Base-by-base conservation (phyloP, 805 yeast species). In the Sungouiella blattae region DNA sequence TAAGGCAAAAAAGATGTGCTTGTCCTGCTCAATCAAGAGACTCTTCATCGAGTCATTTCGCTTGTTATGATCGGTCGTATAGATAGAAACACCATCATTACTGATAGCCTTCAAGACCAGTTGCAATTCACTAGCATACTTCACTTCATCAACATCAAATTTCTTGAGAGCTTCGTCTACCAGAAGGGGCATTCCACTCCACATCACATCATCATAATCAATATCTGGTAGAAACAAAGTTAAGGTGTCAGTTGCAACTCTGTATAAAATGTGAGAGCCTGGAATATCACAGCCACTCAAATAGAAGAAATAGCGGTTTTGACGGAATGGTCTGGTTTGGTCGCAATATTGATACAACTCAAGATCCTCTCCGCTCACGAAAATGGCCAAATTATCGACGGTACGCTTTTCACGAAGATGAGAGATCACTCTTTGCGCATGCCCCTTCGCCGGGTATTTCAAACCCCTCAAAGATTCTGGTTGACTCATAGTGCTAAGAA, bases 101-200 rank as follows among this genome's bases (percentile, higher is more conserved):
- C 52, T 43, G 14, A 71, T 36, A 0, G 47, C 43, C 3, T 44
- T 37, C 24, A 78, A 48, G 3, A 58, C 60, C 1, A 44, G 33
- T 20, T 60, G 60, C 30, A 88, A 52, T 4, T 76, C 79, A n/a
- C 59, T 50, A 8, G 70, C 73, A 50, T 82, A 85, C 38, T 75
- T 58, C 30, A 89, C 94, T 28, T 77, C 83, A 57, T 93, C 98
- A 20, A 87, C 89, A 51, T 91, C 96, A 48, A 63, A 91, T 41
- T 68, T 71, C 14, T 65, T 55, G 32, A 58, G 35, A 0, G 96
- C 96, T 13, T 82, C 80, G 30, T 81, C 80, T 3, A 71, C 44
- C 26, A 77, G 64, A 34, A 87, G 44, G 4, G 98, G 98, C 60
- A 83, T 53, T 0, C 98, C 98, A 39, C 93, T 81, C 98, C 98